These are phyloP conservation scores for Durusdinium trenchii DNA, from an alignment of 73 alveolate genomes.

Conservation along the genomic window DNA sequence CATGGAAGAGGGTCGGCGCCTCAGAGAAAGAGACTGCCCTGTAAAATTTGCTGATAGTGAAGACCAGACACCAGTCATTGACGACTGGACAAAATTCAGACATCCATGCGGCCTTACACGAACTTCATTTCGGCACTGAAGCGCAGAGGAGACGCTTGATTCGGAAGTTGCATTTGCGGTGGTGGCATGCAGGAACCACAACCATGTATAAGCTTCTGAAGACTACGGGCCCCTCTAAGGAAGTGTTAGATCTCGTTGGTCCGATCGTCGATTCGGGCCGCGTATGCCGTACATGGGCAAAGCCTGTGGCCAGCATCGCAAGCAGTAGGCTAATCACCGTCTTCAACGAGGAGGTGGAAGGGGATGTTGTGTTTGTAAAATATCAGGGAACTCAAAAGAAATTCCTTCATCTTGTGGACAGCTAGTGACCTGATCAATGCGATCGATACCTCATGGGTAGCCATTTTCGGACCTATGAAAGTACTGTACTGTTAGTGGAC, in stretches of 20 bases:
- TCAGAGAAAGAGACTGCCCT: too few relatives aligned
- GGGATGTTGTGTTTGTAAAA: not conserved
- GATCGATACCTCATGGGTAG: not conserved
- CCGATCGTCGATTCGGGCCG: not conserved
- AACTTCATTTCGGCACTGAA: not conserved
- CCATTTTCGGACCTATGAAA: constrained; percentile 11
- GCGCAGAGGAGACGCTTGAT: not conserved
- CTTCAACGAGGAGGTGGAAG: constrained; percentile 25
- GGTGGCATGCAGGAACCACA: constrained; percentile 4
- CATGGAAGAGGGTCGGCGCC: too few relatives aligned
- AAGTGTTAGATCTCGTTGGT: not conserved
- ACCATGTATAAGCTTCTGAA: not conserved
- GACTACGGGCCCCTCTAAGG: not conserved
- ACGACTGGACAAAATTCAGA: constrained; percentile 7
- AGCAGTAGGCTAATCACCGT: not conserved
- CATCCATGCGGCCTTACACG: not conserved
- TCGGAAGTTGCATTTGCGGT: not conserved
- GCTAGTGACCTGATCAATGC: not conserved
- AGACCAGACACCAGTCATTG: not conserved
- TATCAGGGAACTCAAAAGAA: not conserved
- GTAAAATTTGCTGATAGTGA: not conserved
- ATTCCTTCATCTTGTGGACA: not conserved
- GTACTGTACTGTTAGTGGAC: not conserved
- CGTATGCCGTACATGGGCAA: not conserved
- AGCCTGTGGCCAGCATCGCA: not conserved